These are phyloP conservation scores for Fraxinus americana DNA, from an alignment of 257 asterid species.

Conservation along the genomic window DNA sequence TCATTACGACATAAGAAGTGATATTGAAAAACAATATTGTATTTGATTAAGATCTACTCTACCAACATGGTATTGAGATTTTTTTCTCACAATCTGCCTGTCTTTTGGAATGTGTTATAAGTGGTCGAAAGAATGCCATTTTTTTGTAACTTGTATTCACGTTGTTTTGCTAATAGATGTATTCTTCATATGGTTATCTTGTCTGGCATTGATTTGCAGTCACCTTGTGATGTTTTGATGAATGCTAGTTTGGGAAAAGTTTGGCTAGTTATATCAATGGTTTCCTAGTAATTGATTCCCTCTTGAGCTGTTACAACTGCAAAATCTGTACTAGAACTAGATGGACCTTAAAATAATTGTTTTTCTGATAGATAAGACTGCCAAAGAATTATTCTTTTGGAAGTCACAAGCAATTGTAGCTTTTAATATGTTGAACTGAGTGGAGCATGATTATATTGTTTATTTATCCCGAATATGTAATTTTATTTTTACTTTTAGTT, in stretches of 20 bases:
- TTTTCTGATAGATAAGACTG: too few species aligned
- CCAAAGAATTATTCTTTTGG: too few species aligned
- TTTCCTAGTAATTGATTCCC: not conserved
- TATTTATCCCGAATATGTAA: too few species aligned
- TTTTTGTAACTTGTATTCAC: not conserved
- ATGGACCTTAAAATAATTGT: not conserved
- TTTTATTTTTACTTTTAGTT: too few species aligned
- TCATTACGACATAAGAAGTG: conserved; percentile 75
- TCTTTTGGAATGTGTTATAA: conserved; percentile 16
- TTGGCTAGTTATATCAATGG: not conserved
- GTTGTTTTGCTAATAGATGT: not conserved
- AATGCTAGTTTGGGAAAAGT: not conserved
- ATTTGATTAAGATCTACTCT: not conserved
- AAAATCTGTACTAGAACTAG: not conserved
- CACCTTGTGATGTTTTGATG: not conserved
- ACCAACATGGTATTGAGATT: not conserved
- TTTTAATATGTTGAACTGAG: too few species aligned
- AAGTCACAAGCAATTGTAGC: too few species aligned
- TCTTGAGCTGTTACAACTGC: not conserved
- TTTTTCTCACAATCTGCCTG: not conserved
- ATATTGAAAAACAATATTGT: not conserved
- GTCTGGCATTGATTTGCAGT: not conserved
- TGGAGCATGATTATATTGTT: too few species aligned
- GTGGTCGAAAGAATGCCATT: conserved; percentile 49
- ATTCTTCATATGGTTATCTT: not conserved